Percentiles rank a stretch among this genome's conserved stretches.
Evolutionary conservation across 768 basidiomycete species (phyloP).

Genomic region (Kwoniella newhampshirensis): DNA sequence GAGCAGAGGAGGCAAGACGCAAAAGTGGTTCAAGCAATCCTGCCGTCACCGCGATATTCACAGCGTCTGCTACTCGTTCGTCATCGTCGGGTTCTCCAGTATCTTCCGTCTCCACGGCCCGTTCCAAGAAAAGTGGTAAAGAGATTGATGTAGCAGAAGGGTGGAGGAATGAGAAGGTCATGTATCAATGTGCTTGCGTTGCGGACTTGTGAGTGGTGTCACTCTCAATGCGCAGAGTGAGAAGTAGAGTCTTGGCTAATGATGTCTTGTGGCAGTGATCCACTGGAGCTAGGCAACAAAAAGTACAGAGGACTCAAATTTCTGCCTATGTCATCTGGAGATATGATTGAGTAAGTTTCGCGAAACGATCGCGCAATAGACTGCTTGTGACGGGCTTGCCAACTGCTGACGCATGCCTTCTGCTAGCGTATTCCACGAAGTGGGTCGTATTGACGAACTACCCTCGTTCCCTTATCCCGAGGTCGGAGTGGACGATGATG

Average conservation of each 20-base stretch:
- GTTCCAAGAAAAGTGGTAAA: not conserved
- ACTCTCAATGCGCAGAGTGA: too few relatives aligned
- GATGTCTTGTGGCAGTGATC: slow-evolving; percentile 29
- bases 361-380: not conserved
- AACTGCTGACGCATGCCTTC: not conserved
- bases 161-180: slow-evolving; percentile 42
- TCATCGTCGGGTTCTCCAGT: too few relatives aligned
- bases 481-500: slow-evolving; percentile 53
- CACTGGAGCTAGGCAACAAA: slow-evolving; percentile 24
- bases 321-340: slow-evolving; percentile 44
- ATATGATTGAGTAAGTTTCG: slow-evolving; percentile 51
- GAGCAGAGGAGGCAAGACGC: too few relatives aligned
- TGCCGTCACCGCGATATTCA: too few relatives aligned
- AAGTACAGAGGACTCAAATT: slow-evolving; percentile 49
- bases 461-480: slow-evolving; percentile 50
- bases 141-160: slow-evolving; percentile 41
- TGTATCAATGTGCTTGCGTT: slow-evolving; percentile 53
- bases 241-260: too few relatives aligned
- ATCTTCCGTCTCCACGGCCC: not conserved
- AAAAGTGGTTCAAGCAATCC: too few relatives aligned
- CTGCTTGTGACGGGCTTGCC: not conserved
- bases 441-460: slow-evolving; percentile 52
- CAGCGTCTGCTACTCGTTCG: too few relatives aligned
- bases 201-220: slow-evolving; percentile 52
- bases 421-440: slow-evolving; percentile 51